Base-by-base conservation (phyloP, 169 alveolate genomes). In the Babesia divergens region DNA sequence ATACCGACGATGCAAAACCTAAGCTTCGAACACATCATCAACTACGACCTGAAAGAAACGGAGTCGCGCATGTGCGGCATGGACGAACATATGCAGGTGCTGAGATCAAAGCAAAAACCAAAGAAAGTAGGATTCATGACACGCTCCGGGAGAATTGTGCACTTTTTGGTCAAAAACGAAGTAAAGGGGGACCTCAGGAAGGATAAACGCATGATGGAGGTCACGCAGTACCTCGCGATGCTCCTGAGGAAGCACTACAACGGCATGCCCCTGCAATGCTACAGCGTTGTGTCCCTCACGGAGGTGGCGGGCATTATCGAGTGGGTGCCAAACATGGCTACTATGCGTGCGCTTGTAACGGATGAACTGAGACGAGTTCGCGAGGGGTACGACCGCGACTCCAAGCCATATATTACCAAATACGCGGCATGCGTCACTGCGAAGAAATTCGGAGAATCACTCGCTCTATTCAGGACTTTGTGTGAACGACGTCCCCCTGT, bases 141-240 rank as follows among this genome's bases (percentile, higher is more conserved):
- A 69, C 91, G 91, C 64, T 76, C 51, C 4, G 65, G 70, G 22
- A 31, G 37, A 6, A 74, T 64, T 34, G 34, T 42, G 35, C 51
- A 54, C 32, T 96, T 93, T 83, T 84, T 96, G 64, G 84, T 94
- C 35, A 96, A 96, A 87, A 95, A 84, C 53, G 93, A 88, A 37
- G 65, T 94, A 26, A 95, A 93, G 82, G 98, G 96, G 29, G 98
- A 94, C 69, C 86, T 93, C 60, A 65, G 98, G 44, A 90, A 93
- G 86, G 97, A 94, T 87, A 94, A 92, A 87, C 90, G 98, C 74
- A 96, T 92, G 43, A 96, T 96, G 98, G 96, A 96, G 68, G 71
- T 60, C 26, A 62, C 75, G 38, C 69, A 54, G 64, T 76, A 64
- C 56, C 53, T 76, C 31, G 74, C 58, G 16, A 68, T 31, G 70